A percentile compares a stretch with the other conserved stretches of the same genome.
Conservation (phyloP, 2,329 filamentous ascomycete species). For the Claviceps pusilla region DNA sequence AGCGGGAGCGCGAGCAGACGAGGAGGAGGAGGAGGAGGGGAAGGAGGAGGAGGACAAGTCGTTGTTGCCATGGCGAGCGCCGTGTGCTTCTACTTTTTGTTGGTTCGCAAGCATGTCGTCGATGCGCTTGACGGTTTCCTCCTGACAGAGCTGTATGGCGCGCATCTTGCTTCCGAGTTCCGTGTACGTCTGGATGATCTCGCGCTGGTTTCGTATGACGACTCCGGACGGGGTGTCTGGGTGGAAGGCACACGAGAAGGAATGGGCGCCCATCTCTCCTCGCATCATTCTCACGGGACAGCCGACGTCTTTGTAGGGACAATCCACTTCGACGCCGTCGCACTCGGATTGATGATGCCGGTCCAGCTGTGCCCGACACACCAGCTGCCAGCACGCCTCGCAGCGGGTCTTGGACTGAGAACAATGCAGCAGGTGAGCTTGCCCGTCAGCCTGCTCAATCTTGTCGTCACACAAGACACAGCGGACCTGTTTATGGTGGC, state of each 20-base stretch:
- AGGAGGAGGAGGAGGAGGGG: no score
- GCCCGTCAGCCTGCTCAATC: conserved; percentile 30
- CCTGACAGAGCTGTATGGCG: conserved; percentile 20
- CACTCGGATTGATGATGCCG: conserved; percentile 34
- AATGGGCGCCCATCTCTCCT: conserved; percentile 29
- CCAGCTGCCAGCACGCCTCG: conserved; percentile 29
- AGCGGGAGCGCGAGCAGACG: no score
- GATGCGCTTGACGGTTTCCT: conserved; percentile 19
- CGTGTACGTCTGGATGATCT: conserved; percentile 29
- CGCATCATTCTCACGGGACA: conserved; percentile 21
- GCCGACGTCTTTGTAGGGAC: conserved; percentile 24
- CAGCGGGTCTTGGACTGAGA: conserved; percentile 33
- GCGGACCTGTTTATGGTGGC: conserved; percentile 35
- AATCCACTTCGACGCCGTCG: conserved; percentile 35
- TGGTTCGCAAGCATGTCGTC: conserved; percentile 24
- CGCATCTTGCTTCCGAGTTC: conserved; percentile 22
- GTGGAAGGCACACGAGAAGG: conserved; percentile 35
- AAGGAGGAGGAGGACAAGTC: no score
- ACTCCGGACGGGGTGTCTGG: conserved; percentile 34
- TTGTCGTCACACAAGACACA: conserved; percentile 40
- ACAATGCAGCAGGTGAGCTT: conserved; percentile 26
- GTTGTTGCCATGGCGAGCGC: conserved; percentile 4
- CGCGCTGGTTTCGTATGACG: conserved; percentile 32
- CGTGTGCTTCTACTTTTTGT: conserved; percentile 13
- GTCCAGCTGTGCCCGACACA: conserved; percentile 30